These are phyloP conservation scores for Nepenthes alata DNA, from an alignment of 179 eudicot genomes.

Conservation along the genomic window DNA sequence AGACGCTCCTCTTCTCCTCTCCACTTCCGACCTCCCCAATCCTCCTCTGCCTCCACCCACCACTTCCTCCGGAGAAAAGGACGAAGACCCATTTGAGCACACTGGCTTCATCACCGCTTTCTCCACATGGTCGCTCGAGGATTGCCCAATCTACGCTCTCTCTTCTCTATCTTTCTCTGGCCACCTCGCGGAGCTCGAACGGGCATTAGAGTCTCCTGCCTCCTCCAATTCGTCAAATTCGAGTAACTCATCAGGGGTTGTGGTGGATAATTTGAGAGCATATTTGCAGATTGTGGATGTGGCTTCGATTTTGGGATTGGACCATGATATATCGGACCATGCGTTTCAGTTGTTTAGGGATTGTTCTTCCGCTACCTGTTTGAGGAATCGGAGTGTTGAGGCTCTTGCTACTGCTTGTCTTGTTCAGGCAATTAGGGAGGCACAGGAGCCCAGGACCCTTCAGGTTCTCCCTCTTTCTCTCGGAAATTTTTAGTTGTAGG, in stretches of 20 bases:
- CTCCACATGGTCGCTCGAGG: constrained; percentile 74
- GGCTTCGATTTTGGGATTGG: constrained; percentile 60
- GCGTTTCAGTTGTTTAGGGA: constrained; percentile 94
- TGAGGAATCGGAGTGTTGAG: constrained; percentile 91
- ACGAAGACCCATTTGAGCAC: constrained; percentile 57
- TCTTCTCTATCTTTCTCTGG: constrained; percentile 78
- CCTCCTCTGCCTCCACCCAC: constrained; percentile 18
- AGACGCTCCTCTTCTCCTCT: constrained; percentile 66
- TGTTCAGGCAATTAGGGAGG: constrained; percentile 93
- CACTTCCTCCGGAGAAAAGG: constrained; percentile 15
- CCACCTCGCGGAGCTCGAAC: constrained; percentile 79
- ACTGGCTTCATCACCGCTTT: constrained; percentile 88
- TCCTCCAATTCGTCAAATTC: constrained; percentile 8
- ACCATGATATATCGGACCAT: constrained; percentile 67
- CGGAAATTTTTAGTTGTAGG: neutral
- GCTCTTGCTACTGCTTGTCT: constrained; percentile 89
- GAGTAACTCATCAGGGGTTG: constrained; percentile 35
- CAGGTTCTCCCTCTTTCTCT: constrained; percentile 35
- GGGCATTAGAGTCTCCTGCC: constrained; percentile 40
- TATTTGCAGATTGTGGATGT: constrained; percentile 88
- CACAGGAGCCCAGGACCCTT: constrained; percentile 88
- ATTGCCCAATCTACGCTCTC: constrained; percentile 46
- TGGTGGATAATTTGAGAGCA: constrained; percentile 81
- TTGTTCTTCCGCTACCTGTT: constrained; percentile 83
- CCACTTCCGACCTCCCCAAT: constrained; percentile 74